Evolutionary conservation across 306 rosid genomes (phyloP).

Genomic region (Vigna mungo): DNA sequence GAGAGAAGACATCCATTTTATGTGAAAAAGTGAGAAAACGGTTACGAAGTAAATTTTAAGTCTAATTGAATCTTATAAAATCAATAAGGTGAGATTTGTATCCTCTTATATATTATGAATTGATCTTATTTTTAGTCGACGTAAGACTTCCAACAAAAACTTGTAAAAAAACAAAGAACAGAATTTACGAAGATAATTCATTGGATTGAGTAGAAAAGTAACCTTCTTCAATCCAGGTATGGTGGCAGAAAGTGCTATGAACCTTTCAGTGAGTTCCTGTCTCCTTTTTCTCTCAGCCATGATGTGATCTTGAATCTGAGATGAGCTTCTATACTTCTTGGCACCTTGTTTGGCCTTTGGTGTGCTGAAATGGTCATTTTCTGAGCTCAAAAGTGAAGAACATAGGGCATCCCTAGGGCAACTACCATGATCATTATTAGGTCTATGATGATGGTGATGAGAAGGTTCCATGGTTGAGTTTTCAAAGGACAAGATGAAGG

Average conservation of each 20-base stretch:
- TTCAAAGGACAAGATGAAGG: conserved; percentile 35
- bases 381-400: conserved; percentile 14
- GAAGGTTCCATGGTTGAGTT: conserved; percentile 23
- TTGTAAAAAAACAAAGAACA: too few relatives aligned
- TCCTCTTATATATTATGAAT: too few relatives aligned
- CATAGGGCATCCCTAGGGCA: too few relatives aligned
- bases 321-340: conserved; percentile 33
- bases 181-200: background rate
- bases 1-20: too few relatives aligned
- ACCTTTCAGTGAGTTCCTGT: conserved; percentile 38
- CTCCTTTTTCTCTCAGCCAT: conserved; percentile 51
- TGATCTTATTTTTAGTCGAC: too few relatives aligned
- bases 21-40: too few relatives aligned
- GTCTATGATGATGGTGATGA: background rate
- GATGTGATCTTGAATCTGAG: conserved; percentile 30
- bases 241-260: conserved; percentile 50
- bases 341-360: background rate
- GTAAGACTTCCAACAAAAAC: too few relatives aligned
- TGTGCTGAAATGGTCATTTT: background rate
- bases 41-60: too few relatives aligned
- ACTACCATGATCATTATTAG: background rate
- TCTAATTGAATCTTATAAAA: too few relatives aligned
- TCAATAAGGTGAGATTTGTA: too few relatives aligned
- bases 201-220: background rate
- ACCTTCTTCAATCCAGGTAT: conserved; percentile 50